phyloP scores from a whole-genome alignment of 1,139 yeast genomes.

The Geotrichum fermentans region DNA sequence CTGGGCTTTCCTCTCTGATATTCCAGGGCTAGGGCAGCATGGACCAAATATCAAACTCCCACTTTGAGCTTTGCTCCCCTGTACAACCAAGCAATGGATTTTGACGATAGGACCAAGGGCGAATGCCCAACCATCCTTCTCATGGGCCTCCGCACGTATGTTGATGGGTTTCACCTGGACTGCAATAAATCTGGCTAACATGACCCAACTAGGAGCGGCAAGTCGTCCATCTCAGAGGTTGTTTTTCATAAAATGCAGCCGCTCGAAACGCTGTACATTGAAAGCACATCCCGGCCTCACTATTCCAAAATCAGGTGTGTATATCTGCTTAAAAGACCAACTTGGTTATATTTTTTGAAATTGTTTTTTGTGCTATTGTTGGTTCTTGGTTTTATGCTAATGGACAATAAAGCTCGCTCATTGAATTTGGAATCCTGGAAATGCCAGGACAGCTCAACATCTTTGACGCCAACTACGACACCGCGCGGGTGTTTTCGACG shows the following conservation, averaged over 20 bases:
- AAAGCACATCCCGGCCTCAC: conserved; percentile 85
- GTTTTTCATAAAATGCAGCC: conserved; percentile 97
- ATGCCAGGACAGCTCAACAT: conserved; percentile 90
- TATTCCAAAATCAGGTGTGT: conserved; percentile 18
- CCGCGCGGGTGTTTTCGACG: conserved; percentile 67
- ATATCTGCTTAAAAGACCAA: not conserved
- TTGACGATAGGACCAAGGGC: conserved; percentile 7
- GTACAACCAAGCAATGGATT: conserved; percentile 5
- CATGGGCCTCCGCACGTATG: conserved; percentile 15
- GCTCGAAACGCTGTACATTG: conserved; percentile 82
- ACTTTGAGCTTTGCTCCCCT: too few relatives aligned
- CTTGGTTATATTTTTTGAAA: not conserved
- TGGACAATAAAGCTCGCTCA: conserved; percentile 48
- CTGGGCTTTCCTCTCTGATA: too few relatives aligned
- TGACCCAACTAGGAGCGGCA: conserved; percentile 52
- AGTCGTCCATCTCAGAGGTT: conserved; percentile 88
- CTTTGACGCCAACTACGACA: conserved; percentile 77
- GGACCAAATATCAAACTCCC: too few relatives aligned
- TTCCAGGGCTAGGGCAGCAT: too few relatives aligned
- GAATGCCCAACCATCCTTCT: conserved; percentile 12
- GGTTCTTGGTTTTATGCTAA: not conserved
- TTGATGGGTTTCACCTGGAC: too few relatives aligned
- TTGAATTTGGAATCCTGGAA: conserved; percentile 90
- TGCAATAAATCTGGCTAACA: too few relatives aligned
- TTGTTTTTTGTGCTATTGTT: not conserved